Percentiles rank a stretch among this genome's conserved stretches.
Evolutionary conservation across 805 yeast genomes (phyloP).

Genomic region (Wickerhamomyces bisporus): DNA sequence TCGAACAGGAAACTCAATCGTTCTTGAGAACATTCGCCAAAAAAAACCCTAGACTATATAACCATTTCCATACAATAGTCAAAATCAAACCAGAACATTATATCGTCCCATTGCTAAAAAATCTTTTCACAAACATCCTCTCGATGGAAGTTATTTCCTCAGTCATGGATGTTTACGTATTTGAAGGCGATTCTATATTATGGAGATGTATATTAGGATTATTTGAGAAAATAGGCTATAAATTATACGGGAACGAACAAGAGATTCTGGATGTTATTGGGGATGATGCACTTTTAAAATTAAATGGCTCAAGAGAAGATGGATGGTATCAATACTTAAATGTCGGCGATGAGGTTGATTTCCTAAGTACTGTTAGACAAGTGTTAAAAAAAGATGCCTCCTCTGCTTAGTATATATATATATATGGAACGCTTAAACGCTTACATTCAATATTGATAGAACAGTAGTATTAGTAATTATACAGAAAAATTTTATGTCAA

Average conservation of each 20-base stretch:
- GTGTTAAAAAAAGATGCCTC: constrained; percentile 30
- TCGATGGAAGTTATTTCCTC: constrained; percentile 42
- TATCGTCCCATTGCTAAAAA: constrained; percentile 38
- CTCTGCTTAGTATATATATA: too few species aligned
- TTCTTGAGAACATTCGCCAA: constrained; percentile 43
- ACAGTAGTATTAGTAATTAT: too few species aligned
- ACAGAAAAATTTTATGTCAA: too few species aligned
- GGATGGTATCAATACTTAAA: constrained; percentile 32
- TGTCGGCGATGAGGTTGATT: constrained; percentile 46
- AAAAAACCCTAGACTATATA: constrained; percentile 39
- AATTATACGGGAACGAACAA: constrained; percentile 43
- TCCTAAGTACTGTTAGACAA: constrained; percentile 37
- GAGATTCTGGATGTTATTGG: constrained; percentile 43
- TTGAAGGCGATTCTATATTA: constrained; percentile 56
- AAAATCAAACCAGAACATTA: constrained; percentile 38
- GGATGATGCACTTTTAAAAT: constrained; percentile 23
- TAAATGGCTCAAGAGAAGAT: constrained; percentile 17
- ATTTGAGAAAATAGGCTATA: constrained; percentile 41
- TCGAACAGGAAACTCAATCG: constrained; percentile 38
- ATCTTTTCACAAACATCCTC: constrained; percentile 41
- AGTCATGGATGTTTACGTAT: constrained; percentile 52
- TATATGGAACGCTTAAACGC: too few species aligned
- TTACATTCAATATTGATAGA: too few species aligned
- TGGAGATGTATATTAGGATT: constrained; percentile 50
- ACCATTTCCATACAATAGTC: constrained; percentile 41